Percentiles rank a stretch among this genome's conserved stretches.
phyloP scores from a whole-genome alignment of 2,329 filamentous ascomycete genomes.

The Fusarium pseudocircinatum region DNA sequence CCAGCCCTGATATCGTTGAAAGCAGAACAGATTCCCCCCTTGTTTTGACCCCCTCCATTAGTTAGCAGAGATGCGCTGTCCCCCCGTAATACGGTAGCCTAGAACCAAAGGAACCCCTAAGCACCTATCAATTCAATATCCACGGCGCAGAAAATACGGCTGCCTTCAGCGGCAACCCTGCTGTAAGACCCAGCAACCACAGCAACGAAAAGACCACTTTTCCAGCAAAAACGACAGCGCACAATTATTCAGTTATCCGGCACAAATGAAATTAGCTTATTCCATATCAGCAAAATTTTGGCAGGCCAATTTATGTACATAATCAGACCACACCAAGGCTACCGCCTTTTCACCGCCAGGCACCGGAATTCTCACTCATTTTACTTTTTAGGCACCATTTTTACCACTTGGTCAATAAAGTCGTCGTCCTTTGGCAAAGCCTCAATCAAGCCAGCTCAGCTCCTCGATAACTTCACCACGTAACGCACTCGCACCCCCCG shows the following conservation, averaged over 20 bases:
- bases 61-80: not conserved
- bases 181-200: slow-evolving; percentile 18
- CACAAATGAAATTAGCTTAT: slow-evolving; percentile 8
- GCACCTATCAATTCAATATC: not conserved
- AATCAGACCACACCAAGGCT: slow-evolving; percentile 30
- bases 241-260: slow-evolving; percentile 24
- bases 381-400: slow-evolving; percentile 33
- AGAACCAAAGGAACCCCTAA: not conserved
- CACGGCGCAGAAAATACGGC: not conserved
- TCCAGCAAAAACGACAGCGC: not conserved
- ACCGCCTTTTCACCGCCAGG: slow-evolving; percentile 29
- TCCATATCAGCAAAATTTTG: slow-evolving; percentile 6
- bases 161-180: not conserved
- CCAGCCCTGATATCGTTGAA: not conserved
- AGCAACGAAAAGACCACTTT: slow-evolving; percentile 8
- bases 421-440: not conserved
- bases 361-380: slow-evolving; percentile 33
- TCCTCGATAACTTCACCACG: not conserved
- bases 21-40: not conserved
- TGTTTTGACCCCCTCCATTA: not conserved
- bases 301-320: slow-evolving; percentile 13
- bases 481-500: not conserved
- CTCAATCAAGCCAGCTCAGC: slow-evolving; percentile 11
- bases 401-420: slow-evolving; percentile 1
- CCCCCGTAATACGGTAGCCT: not conserved